A percentile compares a stretch with the other conserved stretches of the same genome.
These are phyloP conservation scores for Tephrocybe sp. DNA, from an alignment of 768 basidiomycete genomes.

Conservation along the genomic window DNA sequence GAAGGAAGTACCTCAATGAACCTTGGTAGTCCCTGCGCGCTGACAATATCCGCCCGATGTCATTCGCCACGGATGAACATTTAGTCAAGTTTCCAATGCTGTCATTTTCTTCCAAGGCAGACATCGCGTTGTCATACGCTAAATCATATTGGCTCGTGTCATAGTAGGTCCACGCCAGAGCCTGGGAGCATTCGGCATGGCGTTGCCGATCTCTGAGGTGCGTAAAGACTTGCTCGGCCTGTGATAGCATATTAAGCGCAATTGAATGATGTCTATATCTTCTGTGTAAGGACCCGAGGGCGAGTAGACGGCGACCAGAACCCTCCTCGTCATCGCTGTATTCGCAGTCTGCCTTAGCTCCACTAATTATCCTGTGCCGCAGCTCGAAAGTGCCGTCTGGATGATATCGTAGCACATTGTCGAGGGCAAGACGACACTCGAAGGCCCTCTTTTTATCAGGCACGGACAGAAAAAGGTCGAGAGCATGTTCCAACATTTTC, in stretches of 20 bases:
- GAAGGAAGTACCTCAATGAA: neutral
- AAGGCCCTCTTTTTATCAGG: slow-evolving; percentile 3
- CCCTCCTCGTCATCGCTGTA: neutral
- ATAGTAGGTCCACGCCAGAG: slow-evolving; percentile 1
- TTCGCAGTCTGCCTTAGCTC: neutral
- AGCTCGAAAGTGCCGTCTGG: neutral
- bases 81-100: neutral
- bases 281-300: neutral
- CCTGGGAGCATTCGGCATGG: slow-evolving; percentile 3
- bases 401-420: neutral
- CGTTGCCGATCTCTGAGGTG: neutral
- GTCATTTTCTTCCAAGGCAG: neutral
- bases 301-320: slow-evolving; percentile 2
- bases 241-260: neutral
- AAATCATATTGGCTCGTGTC: neutral
- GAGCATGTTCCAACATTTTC: neutral
- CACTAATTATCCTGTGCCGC: neutral
- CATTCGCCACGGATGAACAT: neutral
- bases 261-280: neutral
- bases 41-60: neutral
- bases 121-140: neutral
- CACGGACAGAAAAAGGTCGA: neutral
- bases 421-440: slow-evolving; percentile 2
- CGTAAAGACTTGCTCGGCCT: neutral
- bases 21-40: neutral